Base-by-base conservation (phyloP, 1,139 yeast genomes). In the Pichia cactophila region DNA sequence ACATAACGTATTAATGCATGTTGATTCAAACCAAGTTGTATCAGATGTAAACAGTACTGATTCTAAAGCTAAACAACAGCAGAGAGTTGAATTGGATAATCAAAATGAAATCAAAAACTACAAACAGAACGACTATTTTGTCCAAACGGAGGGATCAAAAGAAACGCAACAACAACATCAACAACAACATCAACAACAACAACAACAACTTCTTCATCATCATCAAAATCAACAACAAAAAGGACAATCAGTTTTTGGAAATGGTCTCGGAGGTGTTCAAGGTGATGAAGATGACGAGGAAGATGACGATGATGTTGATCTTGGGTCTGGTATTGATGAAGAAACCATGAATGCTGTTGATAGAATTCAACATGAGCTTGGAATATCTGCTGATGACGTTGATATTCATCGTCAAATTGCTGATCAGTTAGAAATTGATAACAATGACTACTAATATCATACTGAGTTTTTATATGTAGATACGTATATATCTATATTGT, bases 1-100 rank as follows among this genome's bases (percentile, higher is more conserved):
- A 2, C 83, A 82, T 61, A 61, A 61, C 45, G 61, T 62, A 26
- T 55, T 77, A 76, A 55, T 77, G 73, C 55, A 62, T 70, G 55
- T 50, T 3, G 44, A 54, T 29, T 50, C 54, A 4, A 50, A 48
- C 37, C 48, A 46, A 26, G 8, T 51, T 3, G 44, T 42, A 12
- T 55, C 28, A 33, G 50, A 48, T 14, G 45, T 47, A 9, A 46
- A 37, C 26, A 41, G 47, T 17, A 44, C 47, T 31, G 53, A 54
- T 47, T 47, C 29, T 26, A 20, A 8, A 14, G 6, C 3, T 3
- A 10, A 20, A 9, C 28, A 39, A 23, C 17, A 16, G 12, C 42
- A 40, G n/a, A 16, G 28, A 14, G 23, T 8, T 16, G 38, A 35
- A 9, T 2, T 16, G 11, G 31, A 9, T 11, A 28, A 28, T 11